Evolutionary conservation across 768 basidiomycete species (phyloP), one percentile per base, ranked within the genome.

Genomic region (Psilocybe cubensis): DNA sequence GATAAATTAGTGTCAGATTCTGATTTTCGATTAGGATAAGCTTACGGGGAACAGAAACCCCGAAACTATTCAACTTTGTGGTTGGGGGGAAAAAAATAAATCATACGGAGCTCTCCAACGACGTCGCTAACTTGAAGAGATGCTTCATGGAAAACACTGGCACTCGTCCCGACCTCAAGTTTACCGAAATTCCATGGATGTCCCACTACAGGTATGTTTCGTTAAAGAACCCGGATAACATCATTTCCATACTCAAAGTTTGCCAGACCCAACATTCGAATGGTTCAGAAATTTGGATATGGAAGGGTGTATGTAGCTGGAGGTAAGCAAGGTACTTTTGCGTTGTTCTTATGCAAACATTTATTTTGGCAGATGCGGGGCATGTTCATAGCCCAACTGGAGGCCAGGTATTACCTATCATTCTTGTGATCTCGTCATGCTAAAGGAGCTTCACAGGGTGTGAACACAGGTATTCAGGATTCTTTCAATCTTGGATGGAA

Each of bases 1-100:
- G 44, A 18, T 46, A 33, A 17, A 7, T 20, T 24, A 18, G 8
- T 4, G 79, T 4, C 79, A 80, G 0, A 80, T 82, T 61, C 69
- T 79, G 31, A 78, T 78, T 8, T 78, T 78, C 0, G 78, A 80
- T n/a, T 38, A 66, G 65, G 45, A 58, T 63, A 18, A 66, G 63
- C 43, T 41, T 66, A 18, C 60, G 65, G 4, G 65, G 53, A n/a
- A 66, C 65, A 12, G 65, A 66, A 53, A 62, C 57, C 2, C 60
- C 65, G 7, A 57, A 57, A 21, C 52, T 64, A 9, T 66, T 62
- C 56, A 66, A 63, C 35, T 66, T 66, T 38, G 56, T 66, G 11
- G 49, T 66, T 43, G 63, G 60, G 9, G 65, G 65, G 21, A 60
- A 61, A 45, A 64, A 66, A 33, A 43, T 66, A 54, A 62, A 59